These are phyloP conservation scores for Achlya hypogyna DNA, from an alignment of 352 stramenopile species.

Conservation along the genomic window DNA sequence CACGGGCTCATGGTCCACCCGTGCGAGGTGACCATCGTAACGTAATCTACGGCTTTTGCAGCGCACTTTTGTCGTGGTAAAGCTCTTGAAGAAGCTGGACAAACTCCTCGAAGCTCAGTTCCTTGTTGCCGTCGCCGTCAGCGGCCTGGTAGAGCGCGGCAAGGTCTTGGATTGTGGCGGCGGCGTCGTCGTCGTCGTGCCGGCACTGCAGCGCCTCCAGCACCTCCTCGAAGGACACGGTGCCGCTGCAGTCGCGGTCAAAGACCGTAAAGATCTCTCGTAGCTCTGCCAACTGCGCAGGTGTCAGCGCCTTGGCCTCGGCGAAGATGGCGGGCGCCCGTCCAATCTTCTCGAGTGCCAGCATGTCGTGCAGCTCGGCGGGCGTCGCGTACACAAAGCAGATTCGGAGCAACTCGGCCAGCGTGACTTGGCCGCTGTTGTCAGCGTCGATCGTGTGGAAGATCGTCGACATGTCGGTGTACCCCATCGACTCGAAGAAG, in stretches of 20 bases:
- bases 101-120: constrained; percentile 65
- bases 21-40: neutral
- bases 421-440: constrained; percentile 40
- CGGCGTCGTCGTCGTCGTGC: constrained; percentile 40
- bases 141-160: constrained; percentile 46
- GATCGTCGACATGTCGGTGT: constrained; percentile 46
- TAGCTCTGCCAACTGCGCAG: constrained; percentile 39
- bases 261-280: constrained; percentile 61
- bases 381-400: constrained; percentile 61
- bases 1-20: constrained; percentile 58
- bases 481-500: constrained; percentile 59
- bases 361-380: constrained; percentile 52
- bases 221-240: constrained; percentile 62
- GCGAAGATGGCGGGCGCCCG: constrained; percentile 42
- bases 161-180: constrained; percentile 49
- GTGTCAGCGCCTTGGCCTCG: neutral
- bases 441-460: constrained; percentile 69
- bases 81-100: constrained; percentile 44
- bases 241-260: constrained; percentile 52
- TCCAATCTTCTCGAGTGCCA: constrained; percentile 57
- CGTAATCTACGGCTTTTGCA: no score
- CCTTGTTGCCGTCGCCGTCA: constrained; percentile 38
- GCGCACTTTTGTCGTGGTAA: constrained; percentile 20
- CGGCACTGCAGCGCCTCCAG: constrained; percentile 56
- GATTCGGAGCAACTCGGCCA: constrained; percentile 48